Evolutionary conservation across 352 stramenopile genomes (phyloP).

Genomic region (Globisporangium splendens): DNA sequence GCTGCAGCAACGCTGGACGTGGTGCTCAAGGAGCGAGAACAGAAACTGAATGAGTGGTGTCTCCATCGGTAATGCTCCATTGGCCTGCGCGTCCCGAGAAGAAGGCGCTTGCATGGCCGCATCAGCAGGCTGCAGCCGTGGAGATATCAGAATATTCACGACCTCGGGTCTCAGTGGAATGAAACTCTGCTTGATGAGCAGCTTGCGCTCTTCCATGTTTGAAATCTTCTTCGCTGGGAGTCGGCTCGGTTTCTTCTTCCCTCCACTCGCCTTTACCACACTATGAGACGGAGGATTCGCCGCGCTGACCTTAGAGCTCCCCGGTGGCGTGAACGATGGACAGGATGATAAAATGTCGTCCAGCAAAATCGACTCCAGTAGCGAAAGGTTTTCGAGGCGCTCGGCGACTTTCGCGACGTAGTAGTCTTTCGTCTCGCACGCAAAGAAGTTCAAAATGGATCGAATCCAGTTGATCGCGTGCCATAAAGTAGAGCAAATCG

Average conservation of each 20-base stretch:
- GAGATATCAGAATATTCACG: conserved; percentile 30
- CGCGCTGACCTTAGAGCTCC: conserved; percentile 2
- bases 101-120: conserved; percentile 8
- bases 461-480: conserved; percentile 64
- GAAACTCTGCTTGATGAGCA: conserved; percentile 26
- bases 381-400: conserved; percentile 38
- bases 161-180: conserved; percentile 26
- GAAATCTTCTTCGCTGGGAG: conserved; percentile 17
- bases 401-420: conserved; percentile 32
- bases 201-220: conserved; percentile 16
- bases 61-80: conserved; percentile 5
- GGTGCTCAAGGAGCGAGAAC: conserved; percentile 16
- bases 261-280: conserved; percentile 3
- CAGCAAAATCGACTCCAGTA: conserved; percentile 38
- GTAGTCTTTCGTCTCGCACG: conserved; percentile 25
- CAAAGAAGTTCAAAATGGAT: conserved; percentile 54
- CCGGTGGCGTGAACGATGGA: conserved; percentile 29
- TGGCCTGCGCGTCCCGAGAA: neutral
- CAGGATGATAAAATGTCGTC: conserved; percentile 28
- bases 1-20: conserved; percentile 14
- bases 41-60: conserved; percentile 14
- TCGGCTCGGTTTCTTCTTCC: conserved; percentile 27
- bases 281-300: neutral
- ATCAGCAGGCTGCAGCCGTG: conserved; percentile 7
- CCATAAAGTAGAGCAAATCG: conserved; percentile 45